Evolutionary conservation across 2,329 filamentous ascomycete genomes (phyloP), one percentile per base, ranked within the genome.

Genomic region (Talaromyces albobiverticillius): DNA sequence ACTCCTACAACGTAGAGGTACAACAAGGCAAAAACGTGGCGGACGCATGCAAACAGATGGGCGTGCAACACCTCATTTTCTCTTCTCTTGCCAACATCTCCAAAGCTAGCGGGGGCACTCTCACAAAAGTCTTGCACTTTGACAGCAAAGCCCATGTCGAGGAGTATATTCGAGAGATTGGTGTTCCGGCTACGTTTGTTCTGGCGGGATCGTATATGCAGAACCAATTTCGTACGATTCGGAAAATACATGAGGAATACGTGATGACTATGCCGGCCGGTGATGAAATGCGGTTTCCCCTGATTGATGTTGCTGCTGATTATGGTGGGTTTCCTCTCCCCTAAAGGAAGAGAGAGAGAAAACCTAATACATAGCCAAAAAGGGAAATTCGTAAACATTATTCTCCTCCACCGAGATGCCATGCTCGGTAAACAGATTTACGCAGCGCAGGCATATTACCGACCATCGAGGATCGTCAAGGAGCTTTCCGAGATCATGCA

Each of bases 1-100:
- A 6, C 16, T 16, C 18, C 18, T 65, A 80, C n/a, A 56, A 53
- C n/a, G 57, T 52, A 6, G 62, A 68, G 52, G 23, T 64, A 22
- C 43, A 63, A 34, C 64, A 60, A 49, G 70, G 61, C 53, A 68
- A 68, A 52, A 61, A 60, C 20, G 64, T 70, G 20, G 67, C 68
- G 26, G 69, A 72, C 56, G 62, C 63, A 20, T 64, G 62, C 59
- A 61, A 69, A 32, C 63, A 60, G 4, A 56, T 62, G 38, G 68
- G 66, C 5, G 67, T 64, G 2, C 50, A 65, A 31, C 69, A 70
- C 55, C 59, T 71, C 41, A 65, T 74, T 53, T 72, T 66, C 62
- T 69, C 65, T 31, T 67, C 66, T 13, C 57, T 73, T n/a, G n/a
- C 13, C 4, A 11, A 42, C 10, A n/a, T 51, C 13, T 23, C 26